Conservation (phyloP, 192 early-diverging fungal species). For the Coemansia aciculifera region DNA sequence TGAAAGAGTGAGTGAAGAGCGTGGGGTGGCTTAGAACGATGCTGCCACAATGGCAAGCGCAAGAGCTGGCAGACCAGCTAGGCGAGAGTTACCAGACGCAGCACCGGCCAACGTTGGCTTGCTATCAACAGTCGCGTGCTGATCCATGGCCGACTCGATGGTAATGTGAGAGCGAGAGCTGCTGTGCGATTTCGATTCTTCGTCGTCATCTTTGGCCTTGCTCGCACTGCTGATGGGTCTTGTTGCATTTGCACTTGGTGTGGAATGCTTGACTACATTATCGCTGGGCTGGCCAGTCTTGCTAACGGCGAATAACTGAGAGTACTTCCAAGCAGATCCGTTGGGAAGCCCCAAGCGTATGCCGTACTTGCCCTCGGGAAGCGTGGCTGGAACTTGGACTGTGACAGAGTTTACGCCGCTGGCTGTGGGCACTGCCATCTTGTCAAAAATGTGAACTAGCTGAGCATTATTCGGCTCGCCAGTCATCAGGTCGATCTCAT, state of each 20-base stretch:
- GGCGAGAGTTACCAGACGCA: background rate
- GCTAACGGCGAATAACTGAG: conserved; percentile 26
- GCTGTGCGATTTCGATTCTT: background rate
- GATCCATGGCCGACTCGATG: background rate
- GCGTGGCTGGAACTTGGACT: conserved; percentile 16
- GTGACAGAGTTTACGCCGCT: conserved; percentile 26
- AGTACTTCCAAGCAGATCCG: conserved; percentile 18
- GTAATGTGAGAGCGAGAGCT: background rate
- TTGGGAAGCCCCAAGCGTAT: conserved; percentile 18
- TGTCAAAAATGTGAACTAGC: conserved; percentile 28
- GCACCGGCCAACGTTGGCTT: background rate
- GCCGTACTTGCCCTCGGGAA: conserved; percentile 23
- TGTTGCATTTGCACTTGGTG: background rate
- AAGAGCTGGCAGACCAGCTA: background rate
- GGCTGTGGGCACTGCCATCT: conserved; percentile 10
- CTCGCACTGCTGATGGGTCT: background rate
- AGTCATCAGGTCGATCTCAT: conserved; percentile 31
- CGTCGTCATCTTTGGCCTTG: background rate
- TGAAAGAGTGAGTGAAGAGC: no score
- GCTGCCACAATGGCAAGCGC: background rate
- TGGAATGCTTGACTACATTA: background rate
- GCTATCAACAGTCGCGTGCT: background rate
- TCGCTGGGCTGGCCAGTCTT: background rate
- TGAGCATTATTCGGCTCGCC: conserved; percentile 33
- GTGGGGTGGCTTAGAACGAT: background rate